Percentiles rank a stretch among this genome's conserved stretches.
Conservation (phyloP, 495 filamentous ascomycete species). For the Neurospora sp. region DNA sequence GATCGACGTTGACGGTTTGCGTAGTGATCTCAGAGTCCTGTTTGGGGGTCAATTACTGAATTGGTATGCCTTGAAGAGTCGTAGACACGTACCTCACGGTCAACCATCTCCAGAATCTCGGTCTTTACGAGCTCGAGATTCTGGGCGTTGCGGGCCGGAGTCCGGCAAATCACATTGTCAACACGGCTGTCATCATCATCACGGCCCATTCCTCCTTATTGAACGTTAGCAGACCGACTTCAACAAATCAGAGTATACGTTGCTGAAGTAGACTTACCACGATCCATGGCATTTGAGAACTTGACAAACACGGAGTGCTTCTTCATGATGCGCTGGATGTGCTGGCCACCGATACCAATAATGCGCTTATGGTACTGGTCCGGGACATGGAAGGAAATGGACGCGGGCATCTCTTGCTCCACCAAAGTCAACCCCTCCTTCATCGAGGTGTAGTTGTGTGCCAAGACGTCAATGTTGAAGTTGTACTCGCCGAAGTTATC, state of each 20-base stretch:
- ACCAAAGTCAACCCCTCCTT: constrained; percentile 86
- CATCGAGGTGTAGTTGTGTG: constrained; percentile 80
- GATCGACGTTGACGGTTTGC: constrained; percentile 85
- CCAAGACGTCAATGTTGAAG: constrained; percentile 96
- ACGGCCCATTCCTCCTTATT: constrained; percentile 57
- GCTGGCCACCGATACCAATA: constrained; percentile 95
- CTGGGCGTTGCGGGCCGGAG: constrained; percentile 91
- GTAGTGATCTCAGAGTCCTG: constrained; percentile 92
- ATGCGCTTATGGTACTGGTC: constrained; percentile 99
- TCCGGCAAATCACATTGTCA: constrained; percentile 98
- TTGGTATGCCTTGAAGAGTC: constrained; percentile 1
- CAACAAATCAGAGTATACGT: not conserved
- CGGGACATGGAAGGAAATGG: constrained; percentile 98
- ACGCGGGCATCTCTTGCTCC: constrained; percentile 98
- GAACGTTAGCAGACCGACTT: not conserved
- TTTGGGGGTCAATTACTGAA: not conserved
- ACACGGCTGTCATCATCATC: constrained; percentile 97
- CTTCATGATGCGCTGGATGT: constrained; percentile 99
- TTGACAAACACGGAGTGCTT: constrained; percentile 99
- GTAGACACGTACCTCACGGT: constrained; percentile 61
- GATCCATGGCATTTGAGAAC: constrained; percentile 99
- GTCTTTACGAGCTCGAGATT: constrained; percentile 95
- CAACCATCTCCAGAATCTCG: constrained; percentile 99
- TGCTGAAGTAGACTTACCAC: constrained; percentile 28
- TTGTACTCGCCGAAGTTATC: constrained; percentile 99